Base-by-base conservation (phyloP, 2,329 filamentous ascomycete genomes). In the Cordyceps cateniannulata region DNA sequence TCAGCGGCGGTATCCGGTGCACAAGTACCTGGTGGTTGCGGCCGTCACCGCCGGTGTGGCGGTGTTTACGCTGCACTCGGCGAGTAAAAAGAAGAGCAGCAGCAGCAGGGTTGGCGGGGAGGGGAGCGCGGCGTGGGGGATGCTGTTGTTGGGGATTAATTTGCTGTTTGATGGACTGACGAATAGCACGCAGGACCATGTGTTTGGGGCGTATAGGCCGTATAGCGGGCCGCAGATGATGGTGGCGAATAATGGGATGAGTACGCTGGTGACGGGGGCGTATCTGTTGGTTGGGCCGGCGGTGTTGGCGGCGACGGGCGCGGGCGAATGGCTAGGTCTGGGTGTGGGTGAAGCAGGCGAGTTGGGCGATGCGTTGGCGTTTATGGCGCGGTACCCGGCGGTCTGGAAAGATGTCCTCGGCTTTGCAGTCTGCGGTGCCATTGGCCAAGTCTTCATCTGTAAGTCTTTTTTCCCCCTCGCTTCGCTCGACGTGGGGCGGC, bases 211-310 rank as follows among this genome's bases (percentile, higher is more conserved):
- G 7, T 96, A 92, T 76, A 85, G 85, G 65, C 86, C 88, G 16
- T 97, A 95, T 72, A 85, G 86, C 3, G 95, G 95, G 10, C 92
- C 93, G 62, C 95, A 99, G 82, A 99, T 99, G 95, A 99, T 99
- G 95, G 96, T 93, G 72, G 93, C 93, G 44, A 91, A 97, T 75
- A 99, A 98, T 72, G 79, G 96, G 60, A 89, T 98, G 74, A 88
- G 85, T 67, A 93, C 92, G 3, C 70, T 86, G 51, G 79, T 98
- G 61, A 98, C 93, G 3, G 80, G 84, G 22, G 70, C 77, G 0
- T 98, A 96, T 69, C 57, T 59, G 38, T 84, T 99, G 49, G 65
- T 93, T 20, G 70, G 92, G 22, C 89, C 87, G 68, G 95, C 95
- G 0, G 91, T 88, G 77, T 74, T 97, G n/a, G 89, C 88, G 0